These are phyloP conservation scores for Cucumis melo DNA, from an alignment of 306 rosid genomes.

Conservation along the genomic window DNA sequence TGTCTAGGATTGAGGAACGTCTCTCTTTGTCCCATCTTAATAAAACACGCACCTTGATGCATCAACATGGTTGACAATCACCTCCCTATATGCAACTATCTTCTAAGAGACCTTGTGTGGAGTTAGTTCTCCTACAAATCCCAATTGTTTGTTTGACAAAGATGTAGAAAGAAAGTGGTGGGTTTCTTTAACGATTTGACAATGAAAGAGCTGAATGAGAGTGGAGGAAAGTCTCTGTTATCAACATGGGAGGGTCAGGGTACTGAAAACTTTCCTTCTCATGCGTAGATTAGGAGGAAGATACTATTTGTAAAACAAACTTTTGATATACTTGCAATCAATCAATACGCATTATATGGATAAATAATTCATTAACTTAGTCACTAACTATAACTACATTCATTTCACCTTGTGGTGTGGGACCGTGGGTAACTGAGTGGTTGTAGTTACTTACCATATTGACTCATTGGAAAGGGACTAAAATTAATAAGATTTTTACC, in stretches of 20 bases:
- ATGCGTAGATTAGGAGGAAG: background rate
- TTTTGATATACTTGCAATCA: background rate
- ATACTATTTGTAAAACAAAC: background rate
- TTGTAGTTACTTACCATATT: background rate
- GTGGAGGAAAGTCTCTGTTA: background rate
- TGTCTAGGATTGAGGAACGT: background rate
- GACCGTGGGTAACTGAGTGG: background rate
- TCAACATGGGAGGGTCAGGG: background rate
- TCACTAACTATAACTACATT: background rate
- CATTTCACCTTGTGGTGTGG: background rate
- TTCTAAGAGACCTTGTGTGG: background rate
- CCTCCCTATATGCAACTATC: background rate
- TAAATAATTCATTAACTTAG: background rate
- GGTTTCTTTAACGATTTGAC: background rate
- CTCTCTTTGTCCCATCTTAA: background rate
- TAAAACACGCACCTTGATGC: background rate
- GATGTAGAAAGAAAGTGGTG: background rate
- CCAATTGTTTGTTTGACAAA: background rate
- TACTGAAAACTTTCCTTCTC: background rate
- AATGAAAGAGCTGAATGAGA: background rate
- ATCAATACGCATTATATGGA: background rate
- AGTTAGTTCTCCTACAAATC: background rate
- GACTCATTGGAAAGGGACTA: background rate
- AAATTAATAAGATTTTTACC: background rate
- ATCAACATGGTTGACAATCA: background rate